These are phyloP conservation scores for Begonia loranthoides DNA, from an alignment of 306 rosid species.

Conservation along the genomic window DNA sequence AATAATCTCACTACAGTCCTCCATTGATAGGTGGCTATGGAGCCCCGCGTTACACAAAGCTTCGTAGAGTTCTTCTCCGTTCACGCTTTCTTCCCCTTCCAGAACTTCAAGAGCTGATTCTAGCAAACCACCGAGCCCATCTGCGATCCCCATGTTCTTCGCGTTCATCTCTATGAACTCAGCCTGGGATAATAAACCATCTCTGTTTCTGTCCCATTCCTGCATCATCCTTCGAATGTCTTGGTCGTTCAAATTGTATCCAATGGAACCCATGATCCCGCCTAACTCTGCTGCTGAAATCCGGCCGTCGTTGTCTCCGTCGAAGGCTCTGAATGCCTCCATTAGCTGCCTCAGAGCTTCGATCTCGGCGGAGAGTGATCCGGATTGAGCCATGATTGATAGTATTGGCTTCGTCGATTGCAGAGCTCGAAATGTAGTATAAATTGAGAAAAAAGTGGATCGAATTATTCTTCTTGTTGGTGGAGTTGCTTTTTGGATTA, in stretches of 20 bases:
- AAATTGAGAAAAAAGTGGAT: too few species aligned
- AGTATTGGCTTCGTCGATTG: not conserved
- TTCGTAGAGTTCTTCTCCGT: constrained; percentile 40
- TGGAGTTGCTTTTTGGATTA: too few species aligned
- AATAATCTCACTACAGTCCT: constrained; percentile 41
- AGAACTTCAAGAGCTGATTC: constrained; percentile 30
- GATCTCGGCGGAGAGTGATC: constrained; percentile 28
- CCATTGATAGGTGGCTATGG: constrained; percentile 12
- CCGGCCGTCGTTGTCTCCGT: constrained; percentile 44
- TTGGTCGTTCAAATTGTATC: constrained; percentile 39
- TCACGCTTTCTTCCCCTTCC: constrained; percentile 33
- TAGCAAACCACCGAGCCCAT: constrained; percentile 15
- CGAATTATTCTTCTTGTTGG: not conserved
- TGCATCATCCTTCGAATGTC: constrained; percentile 55
- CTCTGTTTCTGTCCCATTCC: constrained; percentile 46
- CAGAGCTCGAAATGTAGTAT: too few species aligned
- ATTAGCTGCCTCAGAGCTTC: constrained; percentile 44
- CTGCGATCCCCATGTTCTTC: constrained; percentile 36
- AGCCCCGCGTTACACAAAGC: constrained; percentile 26
- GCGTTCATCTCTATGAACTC: constrained; percentile 45
- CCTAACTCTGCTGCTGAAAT: constrained; percentile 46
- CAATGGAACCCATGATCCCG: constrained; percentile 52
- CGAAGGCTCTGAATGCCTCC: constrained; percentile 59
- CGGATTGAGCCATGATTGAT: constrained; percentile 27
- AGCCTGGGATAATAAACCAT: constrained; percentile 36